A percentile compares a stretch with the other conserved stretches of the same genome.
These are phyloP conservation scores for Viridothelium virens DNA, from an alignment of 495 filamentous ascomycete species.

Conservation along the genomic window DNA sequence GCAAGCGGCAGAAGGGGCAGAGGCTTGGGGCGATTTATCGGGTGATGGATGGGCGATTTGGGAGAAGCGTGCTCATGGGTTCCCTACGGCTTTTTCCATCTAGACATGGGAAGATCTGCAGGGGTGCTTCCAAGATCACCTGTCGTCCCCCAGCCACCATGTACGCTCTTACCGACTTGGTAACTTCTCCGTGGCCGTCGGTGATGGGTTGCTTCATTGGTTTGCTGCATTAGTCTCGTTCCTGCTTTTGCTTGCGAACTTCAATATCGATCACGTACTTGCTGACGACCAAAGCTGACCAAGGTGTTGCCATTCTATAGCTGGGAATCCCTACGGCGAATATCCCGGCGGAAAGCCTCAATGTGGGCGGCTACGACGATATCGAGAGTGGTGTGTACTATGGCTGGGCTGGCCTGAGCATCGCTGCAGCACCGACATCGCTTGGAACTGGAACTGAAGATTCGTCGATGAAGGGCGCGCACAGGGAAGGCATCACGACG, in stretches of 20 bases:
- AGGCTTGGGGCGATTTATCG: neutral
- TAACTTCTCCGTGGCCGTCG: neutral
- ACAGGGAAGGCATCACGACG: neutral
- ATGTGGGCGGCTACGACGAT: conserved; percentile 59
- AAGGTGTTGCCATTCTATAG: conserved; percentile 31
- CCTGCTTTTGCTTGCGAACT: neutral
- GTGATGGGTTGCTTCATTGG: neutral
- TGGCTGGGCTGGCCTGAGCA: conserved; percentile 63
- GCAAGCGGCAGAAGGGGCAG: neutral
- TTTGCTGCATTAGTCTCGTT: neutral
- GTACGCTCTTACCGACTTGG: neutral
- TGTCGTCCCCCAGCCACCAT: neutral
- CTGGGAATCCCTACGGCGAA: conserved; percentile 97
- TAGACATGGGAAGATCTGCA: conserved; percentile 5
- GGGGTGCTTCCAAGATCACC: neutral
- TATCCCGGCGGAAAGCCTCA: conserved; percentile 69
- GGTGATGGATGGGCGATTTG: neutral
- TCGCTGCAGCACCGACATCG: neutral
- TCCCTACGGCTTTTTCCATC: conserved; percentile 1
- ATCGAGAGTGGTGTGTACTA: conserved; percentile 81
- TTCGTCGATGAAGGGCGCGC: neutral
- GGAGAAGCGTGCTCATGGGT: too few relatives aligned
- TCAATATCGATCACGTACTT: neutral
- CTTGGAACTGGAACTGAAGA: neutral
- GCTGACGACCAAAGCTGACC: neutral